phyloP scores from a whole-genome alignment of 495 filamentous ascomycete species.

The Aspergillus hancockii region DNA sequence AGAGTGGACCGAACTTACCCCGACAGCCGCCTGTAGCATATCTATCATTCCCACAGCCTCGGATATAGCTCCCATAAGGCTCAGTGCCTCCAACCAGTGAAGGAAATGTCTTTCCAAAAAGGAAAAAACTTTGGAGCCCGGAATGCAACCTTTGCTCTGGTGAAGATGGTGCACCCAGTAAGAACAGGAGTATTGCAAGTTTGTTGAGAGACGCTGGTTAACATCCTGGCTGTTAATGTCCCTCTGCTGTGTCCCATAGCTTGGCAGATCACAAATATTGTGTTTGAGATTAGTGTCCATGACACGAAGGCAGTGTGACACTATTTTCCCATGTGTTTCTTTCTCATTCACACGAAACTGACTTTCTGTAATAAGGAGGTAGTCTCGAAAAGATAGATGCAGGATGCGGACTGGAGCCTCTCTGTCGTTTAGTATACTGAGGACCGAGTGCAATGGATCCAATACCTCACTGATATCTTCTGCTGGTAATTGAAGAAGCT shows the following conservation, averaged over 20 bases:
- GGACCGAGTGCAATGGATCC: constrained; percentile 24
- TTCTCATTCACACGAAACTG: constrained; percentile 29
- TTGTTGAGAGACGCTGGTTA: constrained; percentile 22
- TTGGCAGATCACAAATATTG: constrained; percentile 39
- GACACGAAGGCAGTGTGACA: constrained; percentile 25
- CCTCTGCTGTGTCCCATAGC: constrained; percentile 18
- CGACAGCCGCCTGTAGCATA: background rate
- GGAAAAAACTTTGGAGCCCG: constrained; percentile 23
- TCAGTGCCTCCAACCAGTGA: constrained; percentile 44
- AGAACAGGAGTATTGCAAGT: constrained; percentile 40
- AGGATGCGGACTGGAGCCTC: constrained; percentile 16
- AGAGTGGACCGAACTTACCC: background rate
- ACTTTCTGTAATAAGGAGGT: constrained; percentile 14
- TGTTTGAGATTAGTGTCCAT: constrained; percentile 31
- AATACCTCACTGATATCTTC: constrained; percentile 16
- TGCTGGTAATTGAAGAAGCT: constrained; percentile 11
- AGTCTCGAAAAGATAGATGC: constrained; percentile 28
- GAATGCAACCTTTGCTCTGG: constrained; percentile 25
- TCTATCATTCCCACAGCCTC: constrained; percentile 16
- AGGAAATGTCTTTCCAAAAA: constrained; percentile 47
- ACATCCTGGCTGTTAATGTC: constrained; percentile 24
- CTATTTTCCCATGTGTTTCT: background rate
- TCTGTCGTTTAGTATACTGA: constrained; percentile 27
- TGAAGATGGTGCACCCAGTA: constrained; percentile 50
- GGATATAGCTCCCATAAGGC: constrained; percentile 31